Evolutionary conservation across 192 early-diverging fungal genomes (phyloP).

Genomic region (Podochytrium sp.): DNA sequence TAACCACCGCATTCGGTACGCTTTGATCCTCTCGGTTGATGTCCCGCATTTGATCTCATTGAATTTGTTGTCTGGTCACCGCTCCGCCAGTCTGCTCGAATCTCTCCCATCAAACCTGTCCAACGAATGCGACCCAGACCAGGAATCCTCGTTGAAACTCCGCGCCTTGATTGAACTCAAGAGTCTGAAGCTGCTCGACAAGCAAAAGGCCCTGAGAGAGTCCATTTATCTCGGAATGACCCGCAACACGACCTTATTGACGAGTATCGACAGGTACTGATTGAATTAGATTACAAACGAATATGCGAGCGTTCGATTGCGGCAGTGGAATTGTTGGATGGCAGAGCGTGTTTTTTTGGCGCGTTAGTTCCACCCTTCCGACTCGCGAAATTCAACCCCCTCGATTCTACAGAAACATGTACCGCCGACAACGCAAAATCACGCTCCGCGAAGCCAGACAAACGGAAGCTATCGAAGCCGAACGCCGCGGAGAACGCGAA

Average conservation of each 20-base stretch:
- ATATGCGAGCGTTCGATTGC: too few relatives aligned
- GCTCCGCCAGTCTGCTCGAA: constrained; percentile 17
- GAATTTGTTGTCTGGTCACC: neutral
- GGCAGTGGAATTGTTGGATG: too few relatives aligned
- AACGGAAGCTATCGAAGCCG: constrained; percentile 90
- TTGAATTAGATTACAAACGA: constrained; percentile 71
- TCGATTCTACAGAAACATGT: constrained; percentile 74
- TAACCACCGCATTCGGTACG: constrained; percentile 77
- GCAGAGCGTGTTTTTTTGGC: too few relatives aligned
- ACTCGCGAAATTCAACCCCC: too few relatives aligned
- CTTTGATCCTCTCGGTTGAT: constrained; percentile 13
- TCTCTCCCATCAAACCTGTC: constrained; percentile 23
- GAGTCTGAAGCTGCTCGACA: constrained; percentile 74
- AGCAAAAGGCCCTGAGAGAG: constrained; percentile 67
- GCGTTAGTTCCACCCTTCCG: too few relatives aligned
- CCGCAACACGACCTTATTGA: constrained; percentile 76
- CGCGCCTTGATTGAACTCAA: constrained; percentile 89
- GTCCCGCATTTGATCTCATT: neutral
- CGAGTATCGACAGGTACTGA: constrained; percentile 81
- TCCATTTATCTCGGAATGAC: constrained; percentile 76
- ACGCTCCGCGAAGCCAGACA: constrained; percentile 82
- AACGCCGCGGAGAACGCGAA: constrained; percentile 85
- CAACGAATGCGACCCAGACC: constrained; percentile 2
- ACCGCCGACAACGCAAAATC: constrained; percentile 15
- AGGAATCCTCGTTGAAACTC: constrained; percentile 64